These are phyloP conservation scores for Citrullus colocynthis DNA, from an alignment of 306 rosid species.

Conservation along the genomic window DNA sequence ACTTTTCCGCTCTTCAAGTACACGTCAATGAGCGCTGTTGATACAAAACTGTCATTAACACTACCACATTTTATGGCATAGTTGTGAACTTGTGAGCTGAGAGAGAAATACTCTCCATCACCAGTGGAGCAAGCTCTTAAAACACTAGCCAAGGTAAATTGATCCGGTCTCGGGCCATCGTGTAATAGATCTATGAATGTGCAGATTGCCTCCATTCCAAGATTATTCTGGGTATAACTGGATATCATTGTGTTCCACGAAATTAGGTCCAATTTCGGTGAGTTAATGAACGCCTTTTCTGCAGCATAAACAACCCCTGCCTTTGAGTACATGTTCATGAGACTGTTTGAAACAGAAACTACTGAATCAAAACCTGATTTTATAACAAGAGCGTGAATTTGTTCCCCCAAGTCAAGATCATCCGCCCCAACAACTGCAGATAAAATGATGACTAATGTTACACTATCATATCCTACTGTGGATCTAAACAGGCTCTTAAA, in stretches of 20 bases:
- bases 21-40: slow-evolving; percentile 57
- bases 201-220: slow-evolving; percentile 35
- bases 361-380: slow-evolving; percentile 30
- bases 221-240: slow-evolving; percentile 36
- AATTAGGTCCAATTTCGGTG: slow-evolving; percentile 51
- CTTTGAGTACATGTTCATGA: slow-evolving; percentile 64
- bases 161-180: slow-evolving; percentile 44
- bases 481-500: slow-evolving; percentile 36
- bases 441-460: slow-evolving; percentile 36
- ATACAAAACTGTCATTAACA: slow-evolving; percentile 44
- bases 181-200: slow-evolving; percentile 34
- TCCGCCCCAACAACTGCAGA: slow-evolving; percentile 32
- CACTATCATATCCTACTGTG: slow-evolving; percentile 28
- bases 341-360: slow-evolving; percentile 47
- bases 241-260: slow-evolving; percentile 81
- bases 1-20: slow-evolving; percentile 56
- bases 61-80: slow-evolving; percentile 39
- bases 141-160: slow-evolving; percentile 57
- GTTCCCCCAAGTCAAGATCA: slow-evolving; percentile 39
- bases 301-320: slow-evolving; percentile 31
- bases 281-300: slow-evolving; percentile 28
- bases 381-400: slow-evolving; percentile 42
- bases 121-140: slow-evolving; percentile 58
- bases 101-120: slow-evolving; percentile 25
- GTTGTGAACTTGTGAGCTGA: slow-evolving; percentile 47